Evolutionary conservation across 495 filamentous ascomycete species (phyloP).

Genomic region (Neurospora terricola): DNA sequence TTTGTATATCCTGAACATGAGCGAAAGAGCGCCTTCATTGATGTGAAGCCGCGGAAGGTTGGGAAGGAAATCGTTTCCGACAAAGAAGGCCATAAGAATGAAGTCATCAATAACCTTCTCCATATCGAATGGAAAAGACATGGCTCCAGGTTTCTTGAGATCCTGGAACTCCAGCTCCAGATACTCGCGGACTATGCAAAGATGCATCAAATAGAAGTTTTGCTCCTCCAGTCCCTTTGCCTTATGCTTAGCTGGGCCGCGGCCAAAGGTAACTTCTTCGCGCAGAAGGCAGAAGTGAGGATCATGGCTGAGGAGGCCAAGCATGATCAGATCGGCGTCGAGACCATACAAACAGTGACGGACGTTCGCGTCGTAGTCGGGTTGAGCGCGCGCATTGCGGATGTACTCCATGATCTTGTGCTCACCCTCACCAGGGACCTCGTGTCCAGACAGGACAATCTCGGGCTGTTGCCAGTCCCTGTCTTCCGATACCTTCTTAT

Average conservation of each 20-base stretch:
- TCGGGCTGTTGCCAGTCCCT: slow-evolving; percentile 94
- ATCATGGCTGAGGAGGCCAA: slow-evolving; percentile 92
- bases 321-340: slow-evolving; percentile 97
- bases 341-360: slow-evolving; percentile 96
- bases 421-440: slow-evolving; percentile 98
- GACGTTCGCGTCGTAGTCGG: slow-evolving; percentile 86
- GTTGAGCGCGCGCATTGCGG: slow-evolving; percentile 87
- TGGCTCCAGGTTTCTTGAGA: slow-evolving; percentile 61
- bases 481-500: slow-evolving; percentile 96
- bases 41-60: slow-evolving; percentile 96
- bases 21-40: slow-evolving; percentile 89
- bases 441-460: slow-evolving; percentile 92
- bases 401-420: slow-evolving; percentile 99
- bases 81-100: slow-evolving; percentile 98
- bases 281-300: slow-evolving; percentile 95
- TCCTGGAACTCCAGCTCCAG: slow-evolving; percentile 96
- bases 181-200: slow-evolving; percentile 96
- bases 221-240: slow-evolving; percentile 96
- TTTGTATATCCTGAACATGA: slow-evolving; percentile 98
- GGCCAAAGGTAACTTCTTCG: slow-evolving; percentile 96
- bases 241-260: slow-evolving; percentile 63
- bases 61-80: slow-evolving; percentile 98
- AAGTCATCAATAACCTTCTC: slow-evolving; percentile 98
- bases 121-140: slow-evolving; percentile 82
- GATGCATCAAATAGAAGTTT: slow-evolving; percentile 96